phyloP scores from a whole-genome alignment of 208 protist species.

The Wallacemonas sp. region DNA sequence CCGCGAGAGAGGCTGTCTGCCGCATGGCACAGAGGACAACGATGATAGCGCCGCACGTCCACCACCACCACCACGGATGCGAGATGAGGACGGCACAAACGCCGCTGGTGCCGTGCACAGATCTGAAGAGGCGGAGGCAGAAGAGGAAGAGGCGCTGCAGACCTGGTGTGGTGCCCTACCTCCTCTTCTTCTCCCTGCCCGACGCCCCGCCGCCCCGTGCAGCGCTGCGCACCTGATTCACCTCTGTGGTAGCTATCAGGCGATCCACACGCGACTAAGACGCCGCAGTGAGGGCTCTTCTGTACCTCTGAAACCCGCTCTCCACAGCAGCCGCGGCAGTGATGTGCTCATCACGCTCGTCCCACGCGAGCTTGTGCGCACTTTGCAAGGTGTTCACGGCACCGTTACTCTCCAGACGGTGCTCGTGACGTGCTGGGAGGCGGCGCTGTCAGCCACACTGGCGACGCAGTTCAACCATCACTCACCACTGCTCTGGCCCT shows the following conservation, averaged over 20 bases:
- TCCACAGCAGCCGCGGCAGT: too few relatives aligned
- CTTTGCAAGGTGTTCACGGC: conserved; percentile 35
- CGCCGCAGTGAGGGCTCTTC: neutral
- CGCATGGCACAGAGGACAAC: neutral
- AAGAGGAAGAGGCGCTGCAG: neutral
- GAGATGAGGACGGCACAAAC: neutral
- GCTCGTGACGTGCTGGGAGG: conserved; percentile 43
- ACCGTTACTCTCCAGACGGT: neutral
- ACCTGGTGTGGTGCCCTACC: conserved; percentile 14
- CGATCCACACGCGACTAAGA: neutral
- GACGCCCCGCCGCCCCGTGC: neutral
- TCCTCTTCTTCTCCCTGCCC: conserved; percentile 14
- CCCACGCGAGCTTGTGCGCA: conserved; percentile 41
- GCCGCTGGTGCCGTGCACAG: neutral
- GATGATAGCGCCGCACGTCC: neutral
- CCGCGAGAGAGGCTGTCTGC: neutral
- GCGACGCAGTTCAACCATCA: neutral
- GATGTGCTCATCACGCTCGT: conserved; percentile 49
- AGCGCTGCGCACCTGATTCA: conserved; percentile 24
- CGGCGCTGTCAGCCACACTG: conserved; percentile 37
- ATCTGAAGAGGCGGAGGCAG: too few relatives aligned
- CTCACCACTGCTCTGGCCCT: neutral
- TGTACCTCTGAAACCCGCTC: too few relatives aligned
- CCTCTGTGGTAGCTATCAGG: conserved; percentile 29
- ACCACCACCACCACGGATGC: neutral